phyloP scores from a whole-genome alignment of 179 eudicot species.

The Beta lomatogona region DNA sequence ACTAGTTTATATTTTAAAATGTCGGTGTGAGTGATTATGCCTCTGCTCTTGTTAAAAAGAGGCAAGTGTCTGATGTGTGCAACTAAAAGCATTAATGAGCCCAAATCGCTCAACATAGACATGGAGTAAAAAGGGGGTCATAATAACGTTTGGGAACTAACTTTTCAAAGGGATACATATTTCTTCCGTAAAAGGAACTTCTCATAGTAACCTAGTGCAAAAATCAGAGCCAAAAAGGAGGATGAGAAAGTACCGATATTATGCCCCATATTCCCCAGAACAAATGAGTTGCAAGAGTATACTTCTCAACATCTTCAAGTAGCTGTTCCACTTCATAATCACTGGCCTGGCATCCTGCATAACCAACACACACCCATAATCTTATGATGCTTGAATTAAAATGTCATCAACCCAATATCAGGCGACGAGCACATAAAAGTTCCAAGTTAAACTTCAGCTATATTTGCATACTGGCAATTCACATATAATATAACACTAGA shows the following conservation, averaged over 20 bases:
- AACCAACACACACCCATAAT: slow-evolving; percentile 10
- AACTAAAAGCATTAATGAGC: background rate
- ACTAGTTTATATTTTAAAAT: background rate
- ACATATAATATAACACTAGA: background rate
- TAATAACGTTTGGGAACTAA: background rate
- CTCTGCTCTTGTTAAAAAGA: background rate
- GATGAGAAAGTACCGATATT: slow-evolving; percentile 66
- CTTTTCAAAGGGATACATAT: background rate
- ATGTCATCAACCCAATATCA: slow-evolving; percentile 1
- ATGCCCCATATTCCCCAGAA: slow-evolving; percentile 96
- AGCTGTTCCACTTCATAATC: slow-evolving; percentile 53
- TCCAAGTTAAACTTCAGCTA: background rate
- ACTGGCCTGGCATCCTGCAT: slow-evolving; percentile 47
- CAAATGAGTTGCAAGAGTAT: slow-evolving; percentile 77
- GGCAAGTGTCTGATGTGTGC: background rate
- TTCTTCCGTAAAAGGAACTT: background rate
- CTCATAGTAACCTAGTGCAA: background rate
- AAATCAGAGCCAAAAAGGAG: background rate
- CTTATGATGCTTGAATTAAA: background rate
- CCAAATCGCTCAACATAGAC: background rate
- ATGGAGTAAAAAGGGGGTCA: background rate
- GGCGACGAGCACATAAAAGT: background rate
- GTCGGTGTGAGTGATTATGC: background rate
- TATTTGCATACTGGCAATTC: background rate
- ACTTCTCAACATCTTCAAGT: slow-evolving; percentile 76